Evolutionary conservation across 163 green algal genomes (phyloP).

Genomic region (Picocystis sp.): DNA sequence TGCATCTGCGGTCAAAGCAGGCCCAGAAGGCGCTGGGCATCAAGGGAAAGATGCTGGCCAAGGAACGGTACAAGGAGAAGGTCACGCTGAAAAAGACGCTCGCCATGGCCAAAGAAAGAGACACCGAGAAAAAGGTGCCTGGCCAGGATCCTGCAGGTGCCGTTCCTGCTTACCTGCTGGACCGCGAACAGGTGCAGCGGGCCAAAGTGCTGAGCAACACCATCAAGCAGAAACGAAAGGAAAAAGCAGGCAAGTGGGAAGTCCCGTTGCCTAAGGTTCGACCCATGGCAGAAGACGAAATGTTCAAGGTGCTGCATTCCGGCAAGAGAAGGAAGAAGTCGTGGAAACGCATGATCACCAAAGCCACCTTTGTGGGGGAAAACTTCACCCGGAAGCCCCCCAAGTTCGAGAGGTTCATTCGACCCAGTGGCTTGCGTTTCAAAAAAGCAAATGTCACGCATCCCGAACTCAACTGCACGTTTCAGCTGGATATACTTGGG

Average conservation of each 20-base stretch:
- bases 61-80: constrained; percentile 97
- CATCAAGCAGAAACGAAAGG: constrained; percentile 99
- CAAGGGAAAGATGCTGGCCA: constrained; percentile 95
- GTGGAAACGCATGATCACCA: constrained; percentile 99
- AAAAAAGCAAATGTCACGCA: constrained; percentile 97
- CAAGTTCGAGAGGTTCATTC: constrained; percentile 99
- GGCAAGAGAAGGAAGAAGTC: constrained; percentile 93
- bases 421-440: constrained; percentile 86
- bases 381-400: constrained; percentile 96
- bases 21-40: constrained; percentile 75
- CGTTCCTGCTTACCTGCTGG: constrained; percentile 91
- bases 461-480: constrained; percentile 97
- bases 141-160: constrained; percentile 66
- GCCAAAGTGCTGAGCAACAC: constrained; percentile 97
- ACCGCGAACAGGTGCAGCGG: constrained; percentile 85
- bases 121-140: constrained; percentile 84
- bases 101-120: constrained; percentile 80
- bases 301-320: constrained; percentile 91
- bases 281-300: constrained; percentile 94
- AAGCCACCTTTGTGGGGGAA: constrained; percentile 92
- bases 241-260: constrained; percentile 99
- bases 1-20: constrained; percentile 31
- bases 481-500: constrained; percentile 91
- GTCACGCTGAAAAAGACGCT: constrained; percentile 96
- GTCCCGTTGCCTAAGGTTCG: constrained; percentile 94